Base-by-base conservation (phyloP, 148 eudicot species). In the Rhododendron molle region DNA sequence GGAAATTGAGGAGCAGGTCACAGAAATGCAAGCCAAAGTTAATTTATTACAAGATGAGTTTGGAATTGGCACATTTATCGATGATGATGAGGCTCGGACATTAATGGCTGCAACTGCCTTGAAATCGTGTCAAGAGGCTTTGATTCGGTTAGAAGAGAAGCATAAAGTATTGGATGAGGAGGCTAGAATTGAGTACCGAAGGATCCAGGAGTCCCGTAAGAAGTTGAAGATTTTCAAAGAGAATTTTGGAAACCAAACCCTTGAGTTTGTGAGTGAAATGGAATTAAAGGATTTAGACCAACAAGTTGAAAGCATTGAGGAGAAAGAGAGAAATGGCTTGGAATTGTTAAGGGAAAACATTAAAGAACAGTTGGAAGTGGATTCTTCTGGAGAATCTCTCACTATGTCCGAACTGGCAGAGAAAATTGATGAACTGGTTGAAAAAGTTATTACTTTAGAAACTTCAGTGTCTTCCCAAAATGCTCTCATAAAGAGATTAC, bases 401-500 rank as follows among this genome's bases (percentile, higher is more conserved):
- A 91, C 95, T 9, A 91, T 92, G 88, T 88, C 92, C 14, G 93
- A 93, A 82, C 88, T 95, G 85, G 93, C 93, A 40, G 95, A 95
- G 85, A 95, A 94, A 84, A 93, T 95, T 5, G 95, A 95, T 78
- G 92, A 94, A 54, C 87, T 96, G 77, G 96, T 92, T 52, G 95
- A 93, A 12, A 92, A 89, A 81, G 90, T 96, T 8, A 90, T 96
- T 3, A 62, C 28, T 9, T 81, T 94, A 65, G 95, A 96, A 87
- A 89, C 91, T 65, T 90, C 88, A 12, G 81, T 92, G 56, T 88
- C 91, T 84, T 91, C 98, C 7, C 93, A 93, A 77, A 89, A 89
- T 80, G 95, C 96, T 30, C 40, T 93, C 44, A 89, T 96, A 36
- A 88, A 87, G 88, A 89, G 93, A 84, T 65, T 96, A 86, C 89